Conservation (phyloP, 352 stramenopile species). For the Globisporangium radiosum region DNA sequence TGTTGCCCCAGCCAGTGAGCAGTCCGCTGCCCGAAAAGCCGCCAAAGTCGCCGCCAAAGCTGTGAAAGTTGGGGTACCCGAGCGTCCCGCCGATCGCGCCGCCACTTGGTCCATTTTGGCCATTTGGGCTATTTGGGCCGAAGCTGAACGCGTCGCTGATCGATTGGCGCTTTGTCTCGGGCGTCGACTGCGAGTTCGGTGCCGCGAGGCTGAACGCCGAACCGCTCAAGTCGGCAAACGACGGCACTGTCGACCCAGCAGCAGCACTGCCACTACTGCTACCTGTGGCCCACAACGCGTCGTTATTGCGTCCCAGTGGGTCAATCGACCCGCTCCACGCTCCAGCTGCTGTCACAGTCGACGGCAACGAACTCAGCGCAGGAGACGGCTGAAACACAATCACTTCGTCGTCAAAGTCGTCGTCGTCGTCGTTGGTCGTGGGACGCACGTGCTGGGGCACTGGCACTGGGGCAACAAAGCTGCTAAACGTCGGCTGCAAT, state of each 20-base stretch:
- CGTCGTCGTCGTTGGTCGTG: slow-evolving; percentile 39
- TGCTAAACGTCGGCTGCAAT: slow-evolving; percentile 17
- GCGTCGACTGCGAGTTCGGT: slow-evolving; percentile 16
- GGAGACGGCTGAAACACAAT: slow-evolving; percentile 77
- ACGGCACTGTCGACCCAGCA: slow-evolving; percentile 8
- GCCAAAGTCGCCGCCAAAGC: slow-evolving; percentile 41
- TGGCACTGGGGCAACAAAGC: slow-evolving; percentile 13
- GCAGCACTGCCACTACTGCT: slow-evolving; percentile 10
- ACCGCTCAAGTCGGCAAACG: slow-evolving; percentile 14
- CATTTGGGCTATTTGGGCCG: neutral
- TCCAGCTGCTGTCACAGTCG: neutral
- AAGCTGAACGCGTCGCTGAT: slow-evolving; percentile 13
- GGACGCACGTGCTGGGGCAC: neutral
- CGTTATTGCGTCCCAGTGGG: no score
- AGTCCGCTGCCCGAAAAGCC: slow-evolving; percentile 33
- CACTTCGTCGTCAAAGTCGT: slow-evolving; percentile 81
- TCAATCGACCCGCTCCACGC: neutral
- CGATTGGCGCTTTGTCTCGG: slow-evolving; percentile 9
- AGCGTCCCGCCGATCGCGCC: slow-evolving; percentile 33
- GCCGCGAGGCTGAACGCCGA: slow-evolving; percentile 14
- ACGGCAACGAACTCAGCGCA: slow-evolving; percentile 20
- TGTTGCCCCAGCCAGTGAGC: slow-evolving; percentile 48
- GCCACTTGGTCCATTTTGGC: neutral
- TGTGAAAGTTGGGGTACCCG: slow-evolving; percentile 58
- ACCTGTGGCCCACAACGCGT: neutral